Percentiles rank a stretch among this genome's conserved stretches.
Evolutionary conservation across 768 basidiomycete species (phyloP).

Genomic region (Hirschioporus abietinus): DNA sequence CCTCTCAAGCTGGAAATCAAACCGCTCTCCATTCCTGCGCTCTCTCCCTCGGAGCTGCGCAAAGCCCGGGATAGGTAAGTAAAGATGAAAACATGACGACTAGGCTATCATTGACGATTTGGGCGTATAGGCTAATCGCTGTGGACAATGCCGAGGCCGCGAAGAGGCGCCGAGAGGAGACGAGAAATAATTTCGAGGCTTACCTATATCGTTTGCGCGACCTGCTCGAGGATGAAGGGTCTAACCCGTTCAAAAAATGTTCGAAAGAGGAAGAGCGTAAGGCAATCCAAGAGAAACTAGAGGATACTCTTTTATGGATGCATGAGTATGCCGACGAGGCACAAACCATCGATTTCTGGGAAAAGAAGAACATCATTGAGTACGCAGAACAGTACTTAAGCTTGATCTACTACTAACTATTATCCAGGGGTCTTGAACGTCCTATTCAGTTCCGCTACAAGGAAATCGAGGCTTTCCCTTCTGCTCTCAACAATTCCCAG

Average conservation of each 20-base stretch:
- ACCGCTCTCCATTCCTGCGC: conserved; percentile 65
- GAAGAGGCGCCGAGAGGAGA: conserved; percentile 80
- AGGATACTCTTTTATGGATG: conserved; percentile 80
- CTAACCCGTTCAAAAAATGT: conserved; percentile 80
- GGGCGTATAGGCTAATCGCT: conserved; percentile 56
- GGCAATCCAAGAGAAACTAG: conserved; percentile 57
- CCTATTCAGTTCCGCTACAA: conserved; percentile 84
- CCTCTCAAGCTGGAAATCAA: conserved; percentile 56
- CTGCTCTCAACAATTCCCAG: conserved; percentile 74
- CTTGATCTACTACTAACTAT: conserved; percentile 4
- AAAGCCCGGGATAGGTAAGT: conserved; percentile 65
- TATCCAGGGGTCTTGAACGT: conserved; percentile 60
- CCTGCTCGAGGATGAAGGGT: conserved; percentile 58
- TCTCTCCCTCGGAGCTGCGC: conserved; percentile 75
- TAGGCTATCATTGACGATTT: background rate
- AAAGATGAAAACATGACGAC: background rate
- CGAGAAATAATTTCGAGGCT: conserved; percentile 83
- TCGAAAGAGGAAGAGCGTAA: conserved; percentile 69
- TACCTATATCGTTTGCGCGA: conserved; percentile 92
- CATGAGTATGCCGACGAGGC: conserved; percentile 80
- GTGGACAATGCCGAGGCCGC: conserved; percentile 74
- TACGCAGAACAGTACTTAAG: conserved; percentile 36
- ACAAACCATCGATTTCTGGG: conserved; percentile 65
- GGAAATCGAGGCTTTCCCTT: conserved; percentile 83
- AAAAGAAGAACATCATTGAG: conserved; percentile 80